A percentile compares a stretch with the other conserved stretches of the same genome.
Evolutionary conservation across 768 basidiomycete genomes (phyloP).

Genomic region (Pulveroboletus frians): DNA sequence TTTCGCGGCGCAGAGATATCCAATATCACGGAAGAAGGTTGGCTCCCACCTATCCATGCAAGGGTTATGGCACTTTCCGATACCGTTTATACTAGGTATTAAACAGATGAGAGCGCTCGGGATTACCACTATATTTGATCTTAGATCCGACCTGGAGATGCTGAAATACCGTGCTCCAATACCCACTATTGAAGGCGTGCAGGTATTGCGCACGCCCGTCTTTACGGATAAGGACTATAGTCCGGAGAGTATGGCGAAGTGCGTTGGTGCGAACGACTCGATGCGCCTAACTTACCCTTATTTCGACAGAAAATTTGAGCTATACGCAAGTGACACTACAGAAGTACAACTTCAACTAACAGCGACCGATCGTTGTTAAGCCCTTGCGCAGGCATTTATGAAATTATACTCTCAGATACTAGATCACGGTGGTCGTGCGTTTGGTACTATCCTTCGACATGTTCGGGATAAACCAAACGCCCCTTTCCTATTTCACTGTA

Average conservation of each 20-base stretch:
- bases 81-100: constrained; percentile 42
- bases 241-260: constrained; percentile 81
- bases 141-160: constrained; percentile 78
- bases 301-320: constrained; percentile 36
- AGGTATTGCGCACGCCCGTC: constrained; percentile 58
- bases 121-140: constrained; percentile 65
- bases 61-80: neutral
- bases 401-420: constrained; percentile 77
- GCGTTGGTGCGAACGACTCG: constrained; percentile 36
- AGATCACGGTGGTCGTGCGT: constrained; percentile 63
- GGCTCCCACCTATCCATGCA: neutral
- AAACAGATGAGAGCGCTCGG: constrained; percentile 53
- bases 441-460: constrained; percentile 68
- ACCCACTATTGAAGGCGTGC: constrained; percentile 59
- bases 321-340: constrained; percentile 76
- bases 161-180: constrained; percentile 63
- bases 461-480: constrained; percentile 64
- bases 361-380: neutral
- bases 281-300: constrained; percentile 2
- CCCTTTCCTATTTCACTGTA: constrained; percentile 72
- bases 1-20: constrained; percentile 74
- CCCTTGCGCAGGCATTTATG: constrained; percentile 59
- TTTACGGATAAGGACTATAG: constrained; percentile 72
- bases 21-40: constrained; percentile 66
- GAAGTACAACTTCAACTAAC: constrained; percentile 43